Conservation (phyloP, 225 moss, liverwort and hornwort genomes). For the Physcomitrium patens region DNA sequence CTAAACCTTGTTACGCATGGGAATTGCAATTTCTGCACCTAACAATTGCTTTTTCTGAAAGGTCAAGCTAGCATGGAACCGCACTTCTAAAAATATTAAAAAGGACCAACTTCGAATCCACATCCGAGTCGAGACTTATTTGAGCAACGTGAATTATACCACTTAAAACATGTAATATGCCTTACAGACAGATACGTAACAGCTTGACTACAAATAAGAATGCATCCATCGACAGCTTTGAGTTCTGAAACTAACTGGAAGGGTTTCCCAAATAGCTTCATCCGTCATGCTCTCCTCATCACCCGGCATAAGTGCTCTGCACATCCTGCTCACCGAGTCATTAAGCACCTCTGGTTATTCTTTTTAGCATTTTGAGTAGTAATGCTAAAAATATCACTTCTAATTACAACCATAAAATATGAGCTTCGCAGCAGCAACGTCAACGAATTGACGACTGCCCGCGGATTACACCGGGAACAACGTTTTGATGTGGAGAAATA, state of each 20-base stretch:
- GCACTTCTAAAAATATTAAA: background rate
- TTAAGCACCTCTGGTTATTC: conserved; percentile 47
- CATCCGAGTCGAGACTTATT: background rate
- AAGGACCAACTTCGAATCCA: background rate
- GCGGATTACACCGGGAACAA: background rate
- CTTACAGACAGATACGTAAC: conserved; percentile 1
- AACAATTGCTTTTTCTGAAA: background rate
- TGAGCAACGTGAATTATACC: background rate
- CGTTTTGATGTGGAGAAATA: background rate
- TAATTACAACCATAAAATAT: background rate
- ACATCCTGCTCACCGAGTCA: conserved; percentile 91
- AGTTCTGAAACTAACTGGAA: conserved; percentile 64
- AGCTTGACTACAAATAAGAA: conserved; percentile 18
- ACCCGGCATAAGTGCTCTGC: conserved; percentile 99
- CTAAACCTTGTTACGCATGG: conserved; percentile 16
- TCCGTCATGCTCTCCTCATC: conserved; percentile 99
- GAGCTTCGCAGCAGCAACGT: conserved; percentile 11
- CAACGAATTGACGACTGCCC: background rate
- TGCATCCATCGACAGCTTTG: conserved; percentile 1
- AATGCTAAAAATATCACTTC: background rate
- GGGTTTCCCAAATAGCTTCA: conserved; percentile 99
- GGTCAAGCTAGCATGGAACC: background rate
- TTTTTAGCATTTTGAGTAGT: conserved; percentile 9
- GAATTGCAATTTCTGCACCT: conserved; percentile 6
- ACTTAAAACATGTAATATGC: background rate